phyloP scores from a whole-genome alignment of 1,139 yeast genomes.

The Lodderomyces elongisporus region DNA sequence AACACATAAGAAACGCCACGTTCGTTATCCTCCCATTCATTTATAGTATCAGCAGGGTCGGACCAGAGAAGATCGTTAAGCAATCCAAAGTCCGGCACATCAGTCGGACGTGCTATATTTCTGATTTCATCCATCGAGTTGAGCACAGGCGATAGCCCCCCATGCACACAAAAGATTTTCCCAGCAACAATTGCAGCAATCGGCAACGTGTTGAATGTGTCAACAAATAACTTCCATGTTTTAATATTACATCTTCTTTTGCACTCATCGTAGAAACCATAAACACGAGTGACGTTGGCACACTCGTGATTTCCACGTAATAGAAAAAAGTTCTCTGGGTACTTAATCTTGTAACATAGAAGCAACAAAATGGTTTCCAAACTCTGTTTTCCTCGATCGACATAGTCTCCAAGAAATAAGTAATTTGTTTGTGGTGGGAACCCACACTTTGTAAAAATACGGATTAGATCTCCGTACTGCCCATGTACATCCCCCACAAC shows the following conservation, averaged over 20 bases:
- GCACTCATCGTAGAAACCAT: constrained; percentile 97
- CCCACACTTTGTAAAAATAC: constrained; percentile 93
- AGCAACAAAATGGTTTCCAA: constrained; percentile 82
- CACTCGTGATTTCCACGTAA: constrained; percentile 96
- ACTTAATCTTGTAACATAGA: constrained; percentile 88
- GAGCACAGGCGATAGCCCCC: constrained; percentile 89
- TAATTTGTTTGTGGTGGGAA: constrained; percentile 96
- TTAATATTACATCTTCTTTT: constrained; percentile 88
- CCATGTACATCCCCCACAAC: constrained; percentile 98
- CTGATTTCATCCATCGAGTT: constrained; percentile 90
- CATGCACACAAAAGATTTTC: constrained; percentile 95
- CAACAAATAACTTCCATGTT: constrained; percentile 90
- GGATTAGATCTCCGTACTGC: constrained; percentile 84
- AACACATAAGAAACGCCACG: constrained; percentile 97
- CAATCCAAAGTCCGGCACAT: constrained; percentile 93
- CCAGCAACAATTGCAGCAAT: constrained; percentile 95
- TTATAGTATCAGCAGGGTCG: constrained; percentile 90
- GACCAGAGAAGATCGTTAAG: constrained; percentile 92
- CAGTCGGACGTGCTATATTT: constrained; percentile 89
- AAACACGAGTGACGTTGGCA: constrained; percentile 91
- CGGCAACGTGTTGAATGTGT: constrained; percentile 90
- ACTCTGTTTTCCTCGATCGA: constrained; percentile 93
- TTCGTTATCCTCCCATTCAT: constrained; percentile 98
- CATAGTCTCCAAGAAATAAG: constrained; percentile 90
- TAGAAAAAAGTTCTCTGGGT: constrained; percentile 91